Base-by-base conservation (phyloP, 2,329 filamentous ascomycete species). In the Cordyceps sp. region DNA sequence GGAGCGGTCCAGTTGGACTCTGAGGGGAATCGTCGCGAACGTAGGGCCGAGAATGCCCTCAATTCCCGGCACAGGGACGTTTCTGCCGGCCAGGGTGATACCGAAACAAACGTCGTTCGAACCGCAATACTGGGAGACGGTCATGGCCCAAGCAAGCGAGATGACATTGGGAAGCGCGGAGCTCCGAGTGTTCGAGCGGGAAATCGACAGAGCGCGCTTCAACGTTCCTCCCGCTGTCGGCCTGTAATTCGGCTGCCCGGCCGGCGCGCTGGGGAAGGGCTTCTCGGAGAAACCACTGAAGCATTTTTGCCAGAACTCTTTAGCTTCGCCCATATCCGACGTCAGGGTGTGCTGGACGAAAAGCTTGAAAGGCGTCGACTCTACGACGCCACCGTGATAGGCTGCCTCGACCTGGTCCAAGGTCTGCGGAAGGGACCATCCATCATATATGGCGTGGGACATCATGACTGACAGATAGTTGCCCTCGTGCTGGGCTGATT, bases 391-490 rank as follows among this genome's bases (percentile, higher is more conserved):
- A 6, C 34, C 34, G 1, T 28, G 35, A 17, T 35, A 38, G 2
- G 24, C 30, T 8, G 25, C 10, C 4, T 21, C 34, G 16, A 32
- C 32, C 7, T 60, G 49, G 2, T 59, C 41, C 5, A 61, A 38
- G 3, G 55, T 55, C 48, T 62, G 55, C 1, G 54, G 58, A 55
- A 63, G 62, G 9, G 63, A 38, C 38, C 36, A 39, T n/a, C 36
- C 65, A 28, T 71, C 66, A 32, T 69, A 69, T 0, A 68, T 43
- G 7, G 59, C 59, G 34, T 69, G 66, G 36, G 67, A 64, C 41
- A 62, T 56, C 1, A 28, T 34, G 30, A 30, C 15, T 4, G 30
- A 58, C 58, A 40, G 59, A 45, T 14, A 64, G 51, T 35, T 64
- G 55, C 35, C 45, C 4, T n/a, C n/a, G n/a, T n/a, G n/a, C n/a